Percentiles rank a stretch among this genome's conserved stretches.
These are phyloP conservation scores for Solanum boliviense DNA, from an alignment of 257 asterid genomes.

Conservation along the genomic window DNA sequence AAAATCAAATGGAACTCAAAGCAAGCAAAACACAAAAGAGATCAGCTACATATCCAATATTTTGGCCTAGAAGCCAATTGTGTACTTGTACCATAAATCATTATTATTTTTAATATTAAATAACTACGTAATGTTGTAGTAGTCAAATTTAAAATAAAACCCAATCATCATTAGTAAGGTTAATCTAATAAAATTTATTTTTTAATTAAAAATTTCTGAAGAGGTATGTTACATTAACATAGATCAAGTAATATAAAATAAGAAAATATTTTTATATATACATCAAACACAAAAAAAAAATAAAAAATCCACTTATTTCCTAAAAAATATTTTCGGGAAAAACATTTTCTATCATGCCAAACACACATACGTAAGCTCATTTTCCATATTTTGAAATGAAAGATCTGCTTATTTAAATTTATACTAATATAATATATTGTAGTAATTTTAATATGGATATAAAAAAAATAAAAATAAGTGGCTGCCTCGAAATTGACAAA, in stretches of 20 bases:
- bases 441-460: neutral
- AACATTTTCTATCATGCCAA: neutral
- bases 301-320: too few relatives aligned
- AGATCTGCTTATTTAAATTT: neutral
- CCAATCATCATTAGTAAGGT: too few relatives aligned
- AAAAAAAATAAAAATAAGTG: neutral
- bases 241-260: too few relatives aligned
- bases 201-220: too few relatives aligned
- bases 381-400: neutral
- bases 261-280: too few relatives aligned
- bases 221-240: too few relatives aligned
- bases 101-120: too few relatives aligned
- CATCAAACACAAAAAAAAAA: too few relatives aligned
- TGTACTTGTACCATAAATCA: neutral
- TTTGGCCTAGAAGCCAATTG: neutral
- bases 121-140: too few relatives aligned
- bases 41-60: neutral
- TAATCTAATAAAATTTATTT: too few relatives aligned
- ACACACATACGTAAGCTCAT: neutral
- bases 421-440: neutral
- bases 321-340: too few relatives aligned
- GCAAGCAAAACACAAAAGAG: neutral
- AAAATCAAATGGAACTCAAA: neutral
- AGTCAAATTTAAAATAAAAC: too few relatives aligned
- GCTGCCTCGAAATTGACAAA: neutral